Evolutionary conservation across 192 early-diverging fungal genomes (phyloP), one percentile per base, ranked within the genome.

Genomic region (Piromyces finnis): DNA sequence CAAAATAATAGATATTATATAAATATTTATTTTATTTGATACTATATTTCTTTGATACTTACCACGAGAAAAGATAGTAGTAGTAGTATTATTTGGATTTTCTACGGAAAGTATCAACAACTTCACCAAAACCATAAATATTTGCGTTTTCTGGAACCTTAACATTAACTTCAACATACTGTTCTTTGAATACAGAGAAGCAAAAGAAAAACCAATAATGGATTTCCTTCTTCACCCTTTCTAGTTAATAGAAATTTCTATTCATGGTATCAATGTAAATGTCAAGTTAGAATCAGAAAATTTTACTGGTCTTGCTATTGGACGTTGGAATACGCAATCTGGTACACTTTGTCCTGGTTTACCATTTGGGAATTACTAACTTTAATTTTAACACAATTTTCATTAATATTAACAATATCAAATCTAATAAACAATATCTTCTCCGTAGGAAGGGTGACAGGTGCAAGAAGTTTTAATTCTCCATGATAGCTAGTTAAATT

Each of bases 121-220:
- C 83, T 82, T 93, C 91, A 18, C 92, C 92, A 15, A 93, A 83
- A 15, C 92, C 92, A 79, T 91, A 93, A 77, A 93, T 88, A 77
- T 92, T 90, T 22, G 91, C 89, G 77, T 90, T 80, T 0, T 41
- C 28, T 12, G 90, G 89, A 35, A 92, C 59, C 2, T 32, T 81
- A n/a, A 90, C 86, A 1, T 90, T 89, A 28, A 93, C 78, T 82
- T 92, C 89, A 12, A 93, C 82, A 78, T 91, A 93, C 82, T 92
- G 88, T 81, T 91, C 87, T 80, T 92, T 89, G 41, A 87, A 92
- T 22, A 93, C 87, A 17, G 81, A 1, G 87, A 68, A 68, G 51
- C 51, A 68, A 68, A 68, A 22, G 51, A 68, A 68, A 68, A 68
- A 68, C 51, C 51, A 68, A 68, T 27, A 68, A 68, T n/a, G 51